Evolutionary conservation across 495 filamentous ascomycete species (phyloP).

Genomic region (Parmelia sp.): DNA sequence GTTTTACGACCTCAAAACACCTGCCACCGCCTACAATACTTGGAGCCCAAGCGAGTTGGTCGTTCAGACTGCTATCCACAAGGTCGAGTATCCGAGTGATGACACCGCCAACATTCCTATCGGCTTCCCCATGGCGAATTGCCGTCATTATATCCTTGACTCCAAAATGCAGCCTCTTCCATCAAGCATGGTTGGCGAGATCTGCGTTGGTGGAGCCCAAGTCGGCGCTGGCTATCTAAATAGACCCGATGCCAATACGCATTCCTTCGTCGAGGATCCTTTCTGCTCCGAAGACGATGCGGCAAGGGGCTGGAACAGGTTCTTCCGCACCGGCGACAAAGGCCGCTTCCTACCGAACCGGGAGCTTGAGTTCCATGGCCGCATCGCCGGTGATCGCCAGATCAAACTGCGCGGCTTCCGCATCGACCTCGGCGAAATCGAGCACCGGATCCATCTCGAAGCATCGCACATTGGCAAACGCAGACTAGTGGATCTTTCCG

Average conservation of each 20-base stretch:
- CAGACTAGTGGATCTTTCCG: constrained; percentile 18
- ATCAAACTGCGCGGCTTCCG: constrained; percentile 77
- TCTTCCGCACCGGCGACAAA: constrained; percentile 85
- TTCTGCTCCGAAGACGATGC: constrained; percentile 20
- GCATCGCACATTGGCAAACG: constrained; percentile 11
- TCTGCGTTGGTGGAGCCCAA: constrained; percentile 73
- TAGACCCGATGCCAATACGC: constrained; percentile 64
- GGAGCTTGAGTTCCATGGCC: constrained; percentile 72
- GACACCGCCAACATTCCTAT: constrained; percentile 23
- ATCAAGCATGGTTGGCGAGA: constrained; percentile 65
- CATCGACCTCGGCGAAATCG: constrained; percentile 74
- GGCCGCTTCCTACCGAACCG: constrained; percentile 63
- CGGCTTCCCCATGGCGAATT: constrained; percentile 37
- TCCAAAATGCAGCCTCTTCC: constrained; percentile 40
- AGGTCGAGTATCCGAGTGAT: constrained; percentile 10
- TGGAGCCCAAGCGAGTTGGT: constrained; percentile 28
- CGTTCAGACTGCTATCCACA: constrained; percentile 26
- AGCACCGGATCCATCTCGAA: constrained; percentile 26
- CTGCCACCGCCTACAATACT: constrained; percentile 24
- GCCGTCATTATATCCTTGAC: constrained; percentile 41
- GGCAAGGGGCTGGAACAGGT: constrained; percentile 38
- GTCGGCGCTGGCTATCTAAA: constrained; percentile 80
- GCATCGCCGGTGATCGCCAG: constrained; percentile 66
- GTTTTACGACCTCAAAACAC: constrained; percentile 25
- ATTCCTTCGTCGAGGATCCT: constrained; percentile 59